phyloP scores from a whole-genome alignment of 805 yeast species.

The Wickerhamomyces alni region DNA sequence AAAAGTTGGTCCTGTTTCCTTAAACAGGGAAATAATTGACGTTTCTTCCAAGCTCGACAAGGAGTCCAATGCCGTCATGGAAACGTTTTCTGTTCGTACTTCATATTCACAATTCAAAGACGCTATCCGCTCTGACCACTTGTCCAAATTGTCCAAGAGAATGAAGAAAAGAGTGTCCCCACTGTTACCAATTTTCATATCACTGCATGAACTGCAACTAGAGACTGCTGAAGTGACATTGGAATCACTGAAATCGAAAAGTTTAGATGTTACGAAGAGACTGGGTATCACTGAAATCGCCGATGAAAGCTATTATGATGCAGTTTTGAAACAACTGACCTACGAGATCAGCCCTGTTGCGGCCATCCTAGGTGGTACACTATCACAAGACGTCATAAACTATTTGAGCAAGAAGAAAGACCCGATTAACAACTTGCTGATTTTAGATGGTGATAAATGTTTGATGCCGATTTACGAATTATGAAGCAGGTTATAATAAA shows the following conservation, averaged over 20 bases:
- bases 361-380: constrained; percentile 83
- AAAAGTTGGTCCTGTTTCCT: constrained; percentile 41
- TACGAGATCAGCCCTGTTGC: constrained; percentile 78
- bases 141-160: constrained; percentile 24
- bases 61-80: constrained; percentile 30
- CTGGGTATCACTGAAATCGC: constrained; percentile 37
- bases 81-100: constrained; percentile 32
- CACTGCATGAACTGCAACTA: constrained; percentile 44
- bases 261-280: constrained; percentile 27
- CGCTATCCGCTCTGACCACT: constrained; percentile 23
- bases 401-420: constrained; percentile 66
- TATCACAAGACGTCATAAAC: constrained; percentile 89
- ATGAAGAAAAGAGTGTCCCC: constrained; percentile 47
- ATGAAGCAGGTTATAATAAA: no score
- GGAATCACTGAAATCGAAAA: constrained; percentile 25
- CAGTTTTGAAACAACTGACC: constrained; percentile 40
- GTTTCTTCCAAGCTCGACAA: constrained; percentile 28
- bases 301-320: constrained; percentile 34
- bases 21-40: constrained; percentile 35
- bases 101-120: constrained; percentile 31
- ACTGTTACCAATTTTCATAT: constrained; percentile 51
- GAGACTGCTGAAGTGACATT: constrained; percentile 18
- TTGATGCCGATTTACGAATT: constrained; percentile 73
- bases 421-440: constrained; percentile 75
- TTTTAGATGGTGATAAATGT: constrained; percentile 65